Evolutionary conservation across 257 asterid genomes (phyloP), one percentile per base, ranked within the genome.

Genomic region (Solanum okadae): DNA sequence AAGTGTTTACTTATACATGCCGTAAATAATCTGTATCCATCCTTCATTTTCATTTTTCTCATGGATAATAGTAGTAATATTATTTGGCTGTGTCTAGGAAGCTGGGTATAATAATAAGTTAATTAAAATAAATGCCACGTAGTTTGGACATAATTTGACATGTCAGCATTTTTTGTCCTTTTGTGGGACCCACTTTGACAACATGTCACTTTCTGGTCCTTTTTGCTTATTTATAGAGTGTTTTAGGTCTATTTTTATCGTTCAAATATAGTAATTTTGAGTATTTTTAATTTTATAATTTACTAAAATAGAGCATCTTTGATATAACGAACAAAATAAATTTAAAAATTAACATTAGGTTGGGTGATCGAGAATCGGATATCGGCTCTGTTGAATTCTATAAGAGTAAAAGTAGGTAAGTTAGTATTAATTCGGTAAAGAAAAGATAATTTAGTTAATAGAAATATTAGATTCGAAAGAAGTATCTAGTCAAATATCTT

Each of bases 301-400:
- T 56, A 52, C 22, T 52, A 52, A 52, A 52, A 52, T 56, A 18
- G n/a, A 18, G n/a, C n/a, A 56, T 56, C 22, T 56, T 56, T 56
- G n/a, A 56, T 56, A 18, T 56, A 56, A 18, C 4, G 8, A 18
- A 18, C 10, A n/a, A 18, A 6, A 18, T 56, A 18, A 56, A 56
- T 18, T 52, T 56, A 6, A 56, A 56, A 18, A 18, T 56, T 18
- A 56, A 18, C n/a, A 18, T 18, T 18, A 4, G 4, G n/a, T 18
- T 6, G 65, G 4, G 22, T 49, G 59, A 49, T 49, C 0, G 22
- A 7, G 10, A 56, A 56, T 56, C 0, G 11, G 2, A 1, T 18
- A 56, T 18, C 10, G n/a, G 0, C 1, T 1, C 1, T 56, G 0
- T 6, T 56, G 10, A 56, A 6, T 56, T 6, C 0, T 18, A 0